These are phyloP conservation scores for Lolium multiflorum DNA, from an alignment of 176 grass and related monocot species.

Conservation along the genomic window DNA sequence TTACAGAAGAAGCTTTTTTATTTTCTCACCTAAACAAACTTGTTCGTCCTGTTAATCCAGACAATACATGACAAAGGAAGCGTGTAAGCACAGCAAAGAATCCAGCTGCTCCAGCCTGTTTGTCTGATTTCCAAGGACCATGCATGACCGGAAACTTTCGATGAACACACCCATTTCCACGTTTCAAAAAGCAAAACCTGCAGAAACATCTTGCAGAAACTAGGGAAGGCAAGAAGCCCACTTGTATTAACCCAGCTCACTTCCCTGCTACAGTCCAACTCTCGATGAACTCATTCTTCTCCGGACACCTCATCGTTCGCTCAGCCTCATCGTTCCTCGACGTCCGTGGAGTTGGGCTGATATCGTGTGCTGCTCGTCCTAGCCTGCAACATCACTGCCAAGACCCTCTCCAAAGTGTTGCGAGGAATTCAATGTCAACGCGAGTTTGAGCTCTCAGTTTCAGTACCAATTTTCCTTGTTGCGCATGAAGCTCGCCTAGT, in stretches of 20 bases:
- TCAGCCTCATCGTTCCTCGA: too few species aligned
- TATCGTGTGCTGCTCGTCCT: too few species aligned
- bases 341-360: too few species aligned
- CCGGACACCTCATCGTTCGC: too few species aligned
- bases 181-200: not conserved
- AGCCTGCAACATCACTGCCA: too few species aligned
- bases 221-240: not conserved
- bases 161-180: not conserved
- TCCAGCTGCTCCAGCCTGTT: slow-evolving; percentile 7
- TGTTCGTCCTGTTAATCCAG: not conserved
- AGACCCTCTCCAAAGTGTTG: too few species aligned
- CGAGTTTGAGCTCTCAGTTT: too few species aligned
- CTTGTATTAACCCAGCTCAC: not conserved
- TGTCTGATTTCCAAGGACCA: not conserved
- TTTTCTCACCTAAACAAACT: not conserved
- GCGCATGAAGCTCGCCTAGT: too few species aligned
- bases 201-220: not conserved
- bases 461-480: too few species aligned
- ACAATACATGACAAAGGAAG: not conserved
- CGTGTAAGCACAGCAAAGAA: slow-evolving; percentile 12
- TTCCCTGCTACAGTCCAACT: too few species aligned
- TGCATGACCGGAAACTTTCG: not conserved
- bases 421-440: too few species aligned
- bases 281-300: too few species aligned
- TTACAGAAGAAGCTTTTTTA: not conserved